Percentiles rank a stretch among this genome's conserved stretches.
Evolutionary conservation across 345 rosid species (phyloP).

Genomic region (Rhizophora mangle): DNA sequence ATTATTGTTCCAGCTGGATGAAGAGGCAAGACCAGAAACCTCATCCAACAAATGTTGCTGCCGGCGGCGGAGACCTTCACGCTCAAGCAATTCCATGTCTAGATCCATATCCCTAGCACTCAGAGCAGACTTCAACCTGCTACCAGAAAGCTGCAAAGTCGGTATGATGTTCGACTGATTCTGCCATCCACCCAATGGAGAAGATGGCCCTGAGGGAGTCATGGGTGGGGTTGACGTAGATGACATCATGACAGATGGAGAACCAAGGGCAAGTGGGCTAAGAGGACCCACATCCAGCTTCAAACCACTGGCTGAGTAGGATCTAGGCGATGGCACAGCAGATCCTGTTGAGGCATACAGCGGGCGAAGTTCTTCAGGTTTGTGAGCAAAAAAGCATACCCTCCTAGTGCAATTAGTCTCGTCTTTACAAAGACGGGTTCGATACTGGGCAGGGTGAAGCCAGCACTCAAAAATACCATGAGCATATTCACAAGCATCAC

Average conservation of each 20-base stretch:
- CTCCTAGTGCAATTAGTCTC: conserved; percentile 66
- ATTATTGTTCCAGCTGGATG: conserved; percentile 58
- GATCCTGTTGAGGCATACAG: conserved; percentile 83
- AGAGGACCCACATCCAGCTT: conserved; percentile 60
- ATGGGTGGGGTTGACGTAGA: conserved; percentile 61
- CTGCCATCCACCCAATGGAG: conserved; percentile 57
- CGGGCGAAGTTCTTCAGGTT: conserved; percentile 78
- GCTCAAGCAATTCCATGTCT: conserved; percentile 39
- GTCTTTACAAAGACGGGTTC: conserved; percentile 86
- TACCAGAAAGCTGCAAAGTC: conserved; percentile 70
- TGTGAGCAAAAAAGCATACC: conserved; percentile 98
- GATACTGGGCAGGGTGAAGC: conserved; percentile 97
- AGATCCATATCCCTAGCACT: conserved; percentile 65
- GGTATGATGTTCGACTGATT: conserved; percentile 45
- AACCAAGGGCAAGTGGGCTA: conserved; percentile 57
- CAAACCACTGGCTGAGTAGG: conserved; percentile 47
- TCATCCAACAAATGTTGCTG: conserved; percentile 52
- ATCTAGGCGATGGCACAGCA: conserved; percentile 75
- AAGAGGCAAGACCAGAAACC: conserved; percentile 50
- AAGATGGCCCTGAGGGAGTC: conserved; percentile 59
- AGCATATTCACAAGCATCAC: conserved; percentile 84
- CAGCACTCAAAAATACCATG: conserved; percentile 93
- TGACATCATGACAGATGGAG: conserved; percentile 44
- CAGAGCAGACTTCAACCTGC: conserved; percentile 62
- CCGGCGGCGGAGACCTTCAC: conserved; percentile 33